These are phyloP conservation scores for Lactarius vividus DNA, from an alignment of 768 basidiomycete species.

Conservation along the genomic window DNA sequence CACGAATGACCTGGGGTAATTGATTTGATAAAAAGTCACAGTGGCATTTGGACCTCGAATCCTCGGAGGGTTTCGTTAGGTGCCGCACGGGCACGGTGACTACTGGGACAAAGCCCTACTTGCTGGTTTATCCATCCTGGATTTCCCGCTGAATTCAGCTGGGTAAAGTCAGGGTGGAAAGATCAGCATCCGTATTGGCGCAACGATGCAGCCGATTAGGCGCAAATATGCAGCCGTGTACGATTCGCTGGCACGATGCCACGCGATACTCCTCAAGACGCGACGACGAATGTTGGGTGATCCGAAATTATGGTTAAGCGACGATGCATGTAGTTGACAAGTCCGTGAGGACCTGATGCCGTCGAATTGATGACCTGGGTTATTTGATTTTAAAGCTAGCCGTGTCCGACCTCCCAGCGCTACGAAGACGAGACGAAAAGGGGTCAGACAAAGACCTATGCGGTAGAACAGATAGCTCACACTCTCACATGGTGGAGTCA, in stretches of 20 bases:
- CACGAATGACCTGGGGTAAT: background rate
- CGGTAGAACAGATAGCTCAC: background rate
- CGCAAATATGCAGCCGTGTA: background rate
- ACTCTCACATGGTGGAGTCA: constrained; percentile 11
- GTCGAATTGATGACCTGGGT: constrained; percentile 12
- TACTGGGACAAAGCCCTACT: background rate
- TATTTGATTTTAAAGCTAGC: constrained; percentile 23
- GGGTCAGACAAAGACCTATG: background rate
- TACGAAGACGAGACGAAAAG: background rate
- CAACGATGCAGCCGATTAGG: background rate
- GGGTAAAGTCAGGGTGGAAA: background rate
- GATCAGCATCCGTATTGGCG: background rate
- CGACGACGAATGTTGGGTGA: background rate
- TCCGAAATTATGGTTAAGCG: background rate
- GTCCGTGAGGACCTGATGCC: constrained; percentile 5
- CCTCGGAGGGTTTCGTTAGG: background rate
- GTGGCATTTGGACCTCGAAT: background rate
- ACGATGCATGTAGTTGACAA: background rate
- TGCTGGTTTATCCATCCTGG: background rate
- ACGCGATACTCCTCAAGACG: background rate
- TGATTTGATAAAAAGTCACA: background rate
- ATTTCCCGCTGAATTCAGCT: too few species aligned
- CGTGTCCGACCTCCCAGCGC: constrained; percentile 20
- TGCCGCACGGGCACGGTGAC: background rate
- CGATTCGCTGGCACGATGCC: too few species aligned